phyloP scores from a whole-genome alignment of 208 protist species.

The Tritrichomonas foetus region DNA sequence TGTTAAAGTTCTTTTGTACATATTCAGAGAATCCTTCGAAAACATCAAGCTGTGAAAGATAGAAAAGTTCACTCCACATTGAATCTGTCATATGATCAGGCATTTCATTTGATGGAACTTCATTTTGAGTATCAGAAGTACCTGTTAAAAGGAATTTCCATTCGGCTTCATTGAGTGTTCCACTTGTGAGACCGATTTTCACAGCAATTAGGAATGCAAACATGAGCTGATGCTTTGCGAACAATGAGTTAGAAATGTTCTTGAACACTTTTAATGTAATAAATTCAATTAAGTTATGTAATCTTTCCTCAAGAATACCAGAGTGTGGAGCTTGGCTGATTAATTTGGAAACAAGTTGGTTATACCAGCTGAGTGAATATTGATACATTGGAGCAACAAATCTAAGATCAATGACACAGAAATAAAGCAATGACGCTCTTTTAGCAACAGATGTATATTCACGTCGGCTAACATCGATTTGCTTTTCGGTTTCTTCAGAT shows the following conservation, averaged over 20 bases:
- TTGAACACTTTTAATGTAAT: slow-evolving; percentile 90
- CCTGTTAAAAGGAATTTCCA: slow-evolving; percentile 50
- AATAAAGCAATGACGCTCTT: slow-evolving; percentile 87
- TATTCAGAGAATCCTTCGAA: not conserved
- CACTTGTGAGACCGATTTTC: slow-evolving; percentile 70
- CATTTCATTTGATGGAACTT: not conserved
- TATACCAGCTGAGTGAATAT: slow-evolving; percentile 74
- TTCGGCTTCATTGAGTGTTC: slow-evolving; percentile 48
- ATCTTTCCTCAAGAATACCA: slow-evolving; percentile 64
- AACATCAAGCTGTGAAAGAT: not conserved
- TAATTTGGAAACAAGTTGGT: slow-evolving; percentile 72
- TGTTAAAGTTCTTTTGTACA: not conserved
- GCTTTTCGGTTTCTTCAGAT: slow-evolving; percentile 83
- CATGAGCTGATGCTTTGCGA: slow-evolving; percentile 91
- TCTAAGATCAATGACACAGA: slow-evolving; percentile 86
- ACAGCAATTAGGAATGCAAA: slow-evolving; percentile 85
- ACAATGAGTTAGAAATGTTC: slow-evolving; percentile 91
- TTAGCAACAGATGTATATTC: slow-evolving; percentile 83
- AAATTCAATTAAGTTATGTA: slow-evolving; percentile 76
- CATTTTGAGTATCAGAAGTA: slow-evolving; percentile 35
- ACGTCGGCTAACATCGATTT: slow-evolving; percentile 86
- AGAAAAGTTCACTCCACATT: slow-evolving; percentile 20
- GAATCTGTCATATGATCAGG: not conserved
- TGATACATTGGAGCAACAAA: slow-evolving; percentile 80
- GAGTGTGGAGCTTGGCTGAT: slow-evolving; percentile 55